These are phyloP conservation scores for Xylaria sp. DNA, from an alignment of 2,329 filamentous ascomycete species.

Conservation along the genomic window DNA sequence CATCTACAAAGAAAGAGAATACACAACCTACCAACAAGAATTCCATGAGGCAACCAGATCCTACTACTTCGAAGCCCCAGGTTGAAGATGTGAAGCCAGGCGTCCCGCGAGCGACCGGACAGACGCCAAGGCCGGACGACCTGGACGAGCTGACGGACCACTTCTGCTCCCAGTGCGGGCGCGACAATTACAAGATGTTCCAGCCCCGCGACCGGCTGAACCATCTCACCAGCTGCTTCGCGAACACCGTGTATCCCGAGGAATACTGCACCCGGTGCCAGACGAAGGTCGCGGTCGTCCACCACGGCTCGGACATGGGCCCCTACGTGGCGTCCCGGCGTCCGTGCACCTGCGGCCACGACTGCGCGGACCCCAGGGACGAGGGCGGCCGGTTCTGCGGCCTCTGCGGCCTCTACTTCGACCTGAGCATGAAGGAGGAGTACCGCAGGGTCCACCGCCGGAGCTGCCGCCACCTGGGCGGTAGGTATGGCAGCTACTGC, in stretches of 20 bases:
- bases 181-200: constrained; percentile 8
- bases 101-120: too few relatives aligned
- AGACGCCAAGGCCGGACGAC: too few relatives aligned
- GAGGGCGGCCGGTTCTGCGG: background rate
- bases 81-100: too few relatives aligned
- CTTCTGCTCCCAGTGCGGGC: constrained; percentile 25
- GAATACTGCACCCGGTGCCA: constrained; percentile 16
- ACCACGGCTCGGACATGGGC: background rate
- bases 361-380: background rate
- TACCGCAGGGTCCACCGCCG: background rate
- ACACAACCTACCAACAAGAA: background rate
- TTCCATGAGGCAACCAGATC: too few relatives aligned
- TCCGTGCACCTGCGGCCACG: background rate
- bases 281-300: background rate
- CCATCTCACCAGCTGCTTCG: constrained; percentile 6
- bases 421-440: background rate
- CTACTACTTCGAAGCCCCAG: too few relatives aligned
- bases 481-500: background rate
- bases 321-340: background rate
- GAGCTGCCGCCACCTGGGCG: background rate
- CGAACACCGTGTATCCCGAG: background rate
- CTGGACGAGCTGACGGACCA: too few relatives aligned
- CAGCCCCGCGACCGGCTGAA: constrained; percentile 8
- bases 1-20: background rate
- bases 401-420: background rate